Base-by-base conservation (phyloP, 192 early-diverging fungal genomes). In the Coemansia asiatica region DNA sequence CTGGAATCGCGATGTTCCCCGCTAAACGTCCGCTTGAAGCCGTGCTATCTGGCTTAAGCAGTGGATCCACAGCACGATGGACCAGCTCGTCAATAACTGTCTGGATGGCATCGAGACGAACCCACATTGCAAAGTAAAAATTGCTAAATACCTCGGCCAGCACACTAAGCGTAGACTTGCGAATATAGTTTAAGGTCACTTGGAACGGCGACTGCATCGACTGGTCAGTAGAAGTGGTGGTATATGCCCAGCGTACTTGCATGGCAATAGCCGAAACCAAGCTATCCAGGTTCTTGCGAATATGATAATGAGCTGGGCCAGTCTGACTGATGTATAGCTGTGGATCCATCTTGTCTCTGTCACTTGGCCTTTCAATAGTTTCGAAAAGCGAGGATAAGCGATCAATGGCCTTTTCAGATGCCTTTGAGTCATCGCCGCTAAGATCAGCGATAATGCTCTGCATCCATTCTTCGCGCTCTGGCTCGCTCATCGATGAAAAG, bases 121-220 rank as follows among this genome's bases (percentile, higher is more conserved):
- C 88, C 27, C 76, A 76, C 29, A 64, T 61, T 1, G 95, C 91
- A 48, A 95, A 72, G 15, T 86, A 76, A 19, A 84, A 74, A 63
- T 87, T 86, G 2, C 83, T 75, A 66, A 97, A 98, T 25, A 96
- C 67, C 13, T 87, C 79, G 6, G 94, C 88, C 23, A 97, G 82
- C 27, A 91, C 33, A 0, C 31, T 49, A n/a, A 74, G 56, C 22
- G 71, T 59, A 77, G 66, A 87, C 78, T 92, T 93, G 68, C 92
- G 94, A 8, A 97, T 71, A 15, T 92, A 76, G 35, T 75, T 80
- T 9, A 88, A 81, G 3, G 78, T 33, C 9, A 33, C 21, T 35
- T 72, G 69, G 33, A 71, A 49, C 33, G 78, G 51, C 48, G 68
- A 64, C 19, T 46, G 64, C 56, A 62, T 44, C n/a, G 67, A 50